Evolutionary conservation across 805 yeast genomes (phyloP).

Genomic region (Lipomyces lipofer): DNA sequence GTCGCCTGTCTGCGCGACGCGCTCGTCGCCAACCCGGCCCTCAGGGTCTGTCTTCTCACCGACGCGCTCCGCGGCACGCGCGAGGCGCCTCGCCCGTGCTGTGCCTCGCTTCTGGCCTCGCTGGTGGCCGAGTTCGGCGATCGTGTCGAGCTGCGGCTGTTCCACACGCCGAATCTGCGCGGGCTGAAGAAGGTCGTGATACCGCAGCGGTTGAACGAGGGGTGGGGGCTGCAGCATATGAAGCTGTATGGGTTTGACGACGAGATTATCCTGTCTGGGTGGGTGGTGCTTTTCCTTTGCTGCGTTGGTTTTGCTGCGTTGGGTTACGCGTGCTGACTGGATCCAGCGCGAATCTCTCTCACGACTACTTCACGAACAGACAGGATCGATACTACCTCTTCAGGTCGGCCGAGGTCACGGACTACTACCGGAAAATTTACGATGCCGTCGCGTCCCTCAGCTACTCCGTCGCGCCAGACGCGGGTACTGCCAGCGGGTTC

Average conservation of each 20-base stretch:
- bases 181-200: slow-evolving; percentile 65
- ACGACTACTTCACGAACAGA: slow-evolving; percentile 89
- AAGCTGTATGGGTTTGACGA: slow-evolving; percentile 93
- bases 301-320: not conserved
- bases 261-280: slow-evolving; percentile 79
- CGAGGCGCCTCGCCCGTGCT: slow-evolving; percentile 76
- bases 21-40: slow-evolving; percentile 54
- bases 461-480: slow-evolving; percentile 56
- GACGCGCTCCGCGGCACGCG: slow-evolving; percentile 93
- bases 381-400: slow-evolving; percentile 90
- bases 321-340: not conserved
- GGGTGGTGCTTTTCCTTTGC: not conserved
- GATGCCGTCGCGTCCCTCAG: slow-evolving; percentile 67
- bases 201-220: slow-evolving; percentile 87
- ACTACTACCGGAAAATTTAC: slow-evolving; percentile 75
- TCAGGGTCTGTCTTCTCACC: slow-evolving; percentile 70
- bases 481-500: slow-evolving; percentile 50
- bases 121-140: slow-evolving; percentile 59
- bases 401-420: slow-evolving; percentile 55
- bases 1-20: slow-evolving; percentile 63
- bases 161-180: slow-evolving; percentile 81
- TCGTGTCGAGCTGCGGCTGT: slow-evolving; percentile 78
- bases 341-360: slow-evolving; percentile 70
- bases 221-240: slow-evolving; percentile 94
- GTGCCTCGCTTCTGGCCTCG: slow-evolving; percentile 72